phyloP scores from a whole-genome alignment of 2,329 filamentous ascomycete genomes.

The Colletotrichum karsti region DNA sequence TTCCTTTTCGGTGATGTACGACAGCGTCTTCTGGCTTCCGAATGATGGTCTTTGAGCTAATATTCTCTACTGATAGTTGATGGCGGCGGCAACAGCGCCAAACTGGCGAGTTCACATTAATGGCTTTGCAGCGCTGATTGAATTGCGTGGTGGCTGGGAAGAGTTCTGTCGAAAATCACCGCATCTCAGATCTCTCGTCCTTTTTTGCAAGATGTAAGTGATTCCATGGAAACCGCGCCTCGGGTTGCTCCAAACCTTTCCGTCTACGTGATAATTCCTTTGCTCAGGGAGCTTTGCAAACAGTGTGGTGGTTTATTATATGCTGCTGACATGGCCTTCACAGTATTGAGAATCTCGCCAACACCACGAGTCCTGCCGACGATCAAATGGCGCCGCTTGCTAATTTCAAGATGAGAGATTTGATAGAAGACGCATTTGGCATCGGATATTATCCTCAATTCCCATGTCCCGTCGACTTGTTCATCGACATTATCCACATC shows the following conservation, averaged over 20 bases:
- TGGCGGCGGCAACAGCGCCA: slow-evolving; percentile 39
- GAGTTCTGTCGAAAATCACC: background rate
- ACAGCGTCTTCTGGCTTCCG: background rate
- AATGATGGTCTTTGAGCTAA: background rate
- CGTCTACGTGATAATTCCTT: too few relatives aligned
- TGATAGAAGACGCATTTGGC: slow-evolving; percentile 38
- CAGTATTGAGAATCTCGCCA: slow-evolving; percentile 42
- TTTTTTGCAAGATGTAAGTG: slow-evolving; percentile 11
- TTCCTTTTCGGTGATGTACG: slow-evolving; percentile 10
- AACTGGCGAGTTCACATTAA: slow-evolving; percentile 46
- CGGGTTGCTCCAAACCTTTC: too few relatives aligned
- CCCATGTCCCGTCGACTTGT: slow-evolving; percentile 40
- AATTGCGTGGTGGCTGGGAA: slow-evolving; percentile 24
- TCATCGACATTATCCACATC: slow-evolving; percentile 42
- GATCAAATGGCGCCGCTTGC: slow-evolving; percentile 35
- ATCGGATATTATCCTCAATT: slow-evolving; percentile 33
- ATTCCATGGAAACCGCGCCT: too few relatives aligned
- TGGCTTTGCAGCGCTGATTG: slow-evolving; percentile 13
- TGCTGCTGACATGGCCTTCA: background rate
- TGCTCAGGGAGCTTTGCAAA: too few relatives aligned
- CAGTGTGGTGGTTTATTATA: too few relatives aligned
- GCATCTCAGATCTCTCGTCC: background rate
- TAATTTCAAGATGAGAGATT: slow-evolving; percentile 33
- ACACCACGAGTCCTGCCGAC: slow-evolving; percentile 45
- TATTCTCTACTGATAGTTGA: background rate